These are phyloP conservation scores for Amauroascus verrucosus DNA, from an alignment of 2,329 filamentous ascomycete genomes.

Conservation along the genomic window DNA sequence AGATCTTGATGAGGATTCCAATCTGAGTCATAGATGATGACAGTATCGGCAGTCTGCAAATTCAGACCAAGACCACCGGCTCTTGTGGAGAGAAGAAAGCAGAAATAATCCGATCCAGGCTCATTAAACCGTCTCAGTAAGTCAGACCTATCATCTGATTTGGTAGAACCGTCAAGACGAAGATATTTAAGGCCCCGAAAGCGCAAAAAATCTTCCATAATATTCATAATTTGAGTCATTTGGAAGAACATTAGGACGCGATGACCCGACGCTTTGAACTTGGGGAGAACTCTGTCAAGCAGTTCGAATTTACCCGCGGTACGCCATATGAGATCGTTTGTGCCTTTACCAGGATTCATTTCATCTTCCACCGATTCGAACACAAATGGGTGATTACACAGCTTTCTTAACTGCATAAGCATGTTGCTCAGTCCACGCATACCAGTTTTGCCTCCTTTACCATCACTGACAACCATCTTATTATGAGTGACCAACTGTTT, in stretches of 20 bases:
- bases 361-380: slow-evolving; percentile 97
- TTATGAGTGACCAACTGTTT: slow-evolving; percentile 96
- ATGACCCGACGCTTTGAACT: slow-evolving; percentile 84
- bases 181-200: slow-evolving; percentile 75
- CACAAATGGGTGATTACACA: slow-evolving; percentile 98
- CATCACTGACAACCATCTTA: slow-evolving; percentile 85
- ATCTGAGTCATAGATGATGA: slow-evolving; percentile 99
- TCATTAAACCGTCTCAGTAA: slow-evolving; percentile 82
- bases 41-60: slow-evolving; percentile 91
- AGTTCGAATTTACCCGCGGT: slow-evolving; percentile 96
- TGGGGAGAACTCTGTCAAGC: slow-evolving; percentile 81
- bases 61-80: slow-evolving; percentile 97
- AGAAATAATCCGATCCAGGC: slow-evolving; percentile 85
- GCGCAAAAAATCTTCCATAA: slow-evolving; percentile 96
- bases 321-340: slow-evolving; percentile 90
- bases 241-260: slow-evolving; percentile 99
- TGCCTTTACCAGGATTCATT: slow-evolving; percentile 81
- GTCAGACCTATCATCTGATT: slow-evolving; percentile 92
- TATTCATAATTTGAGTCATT: slow-evolving; percentile 99
- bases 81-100: slow-evolving; percentile 96
- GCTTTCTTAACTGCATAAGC: slow-evolving; percentile 98
- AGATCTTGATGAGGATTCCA: slow-evolving; percentile 99
- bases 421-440: slow-evolving; percentile 96
- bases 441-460: slow-evolving; percentile 87
- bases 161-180: slow-evolving; percentile 90